Base-by-base conservation (phyloP, 2,329 filamentous ascomycete species). In the Orbilia brochopaga region DNA sequence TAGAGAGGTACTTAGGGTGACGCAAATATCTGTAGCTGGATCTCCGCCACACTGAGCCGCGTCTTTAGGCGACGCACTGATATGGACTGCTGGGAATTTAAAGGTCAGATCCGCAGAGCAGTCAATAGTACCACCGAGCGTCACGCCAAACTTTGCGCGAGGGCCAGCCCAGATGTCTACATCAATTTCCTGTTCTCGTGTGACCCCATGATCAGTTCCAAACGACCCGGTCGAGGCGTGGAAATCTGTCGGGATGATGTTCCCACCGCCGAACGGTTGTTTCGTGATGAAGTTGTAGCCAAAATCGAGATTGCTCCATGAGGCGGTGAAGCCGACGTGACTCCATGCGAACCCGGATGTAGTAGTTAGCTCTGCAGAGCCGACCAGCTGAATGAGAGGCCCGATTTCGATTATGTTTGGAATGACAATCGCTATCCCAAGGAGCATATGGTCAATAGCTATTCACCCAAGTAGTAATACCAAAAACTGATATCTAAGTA, bases 121-220 rank as follows among this genome's bases (percentile, higher is more conserved):
- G 37, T 42, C 37, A 15, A 42, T 42, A 42, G 13, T 6, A 15
- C n/a, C n/a, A 13, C 37, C 37, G n/a, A 42, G 11, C 5, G 37
- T 42, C 37, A 42, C 37, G 13, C 37, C 37, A 15, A 42, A 42
- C 37, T 42, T 42, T 42, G 37, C 37, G 13, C 37, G 37, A 42
- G 37, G 37, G 13, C 37, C 37, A 42, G 13, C 37, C 37, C 37
- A 42, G n/a, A 42, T 15, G 13, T 42, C 37, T 6, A 42, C 37
- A 13, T 42, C 37, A 17, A 42, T 42, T 42, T 42, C 37, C 15
- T 42, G 37, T 15, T 42, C 3, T 13, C 37, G 37, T 13, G 37
- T 42, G 37, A 42, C 37, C 13, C 37, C 37, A 3, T 13, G 5
- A 15, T 42, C 37, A 42, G 13, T 42, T 4, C 37, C 37, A 42